A percentile compares a stretch with the other conserved stretches of the same genome.
These are phyloP conservation scores for Collybia sordida DNA, from an alignment of 768 basidiomycete genomes.

Conservation along the genomic window DNA sequence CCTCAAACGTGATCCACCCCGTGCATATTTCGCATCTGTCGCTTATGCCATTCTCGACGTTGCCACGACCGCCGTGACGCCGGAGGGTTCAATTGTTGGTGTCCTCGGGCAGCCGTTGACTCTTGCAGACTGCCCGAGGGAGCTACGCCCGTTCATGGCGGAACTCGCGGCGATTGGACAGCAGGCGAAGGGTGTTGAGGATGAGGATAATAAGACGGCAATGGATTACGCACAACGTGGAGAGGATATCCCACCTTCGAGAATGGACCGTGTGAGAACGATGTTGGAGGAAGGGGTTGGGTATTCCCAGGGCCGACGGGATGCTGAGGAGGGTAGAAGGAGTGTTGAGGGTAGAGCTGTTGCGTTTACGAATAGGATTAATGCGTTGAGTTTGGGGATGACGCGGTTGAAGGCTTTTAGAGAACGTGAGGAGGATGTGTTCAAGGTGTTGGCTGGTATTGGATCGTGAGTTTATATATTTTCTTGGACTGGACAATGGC, in stretches of 20 bases:
- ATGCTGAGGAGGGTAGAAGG: constrained; percentile 34
- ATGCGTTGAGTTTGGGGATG: constrained; percentile 70
- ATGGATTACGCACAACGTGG: constrained; percentile 39
- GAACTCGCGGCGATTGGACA: constrained; percentile 59
- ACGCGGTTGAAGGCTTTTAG: constrained; percentile 70
- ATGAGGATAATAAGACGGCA: constrained; percentile 53
- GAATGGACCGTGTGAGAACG: constrained; percentile 56
- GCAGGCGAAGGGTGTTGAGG: constrained; percentile 46
- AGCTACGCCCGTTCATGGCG: constrained; percentile 67
- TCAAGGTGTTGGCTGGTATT: constrained; percentile 60
- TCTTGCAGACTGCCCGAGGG: constrained; percentile 57
- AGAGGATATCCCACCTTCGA: constrained; percentile 35
- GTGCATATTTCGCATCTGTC: constrained; percentile 81
- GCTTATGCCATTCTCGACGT: constrained; percentile 72
- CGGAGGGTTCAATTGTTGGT: constrained; percentile 52
- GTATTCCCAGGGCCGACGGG: constrained; percentile 23
- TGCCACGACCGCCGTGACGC: constrained; percentile 47
- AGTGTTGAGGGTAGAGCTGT: constrained; percentile 67
- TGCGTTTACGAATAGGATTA: constrained; percentile 75
- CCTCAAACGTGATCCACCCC: constrained; percentile 60
- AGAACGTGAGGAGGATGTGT: constrained; percentile 69
- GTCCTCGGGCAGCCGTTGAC: constrained; percentile 59
- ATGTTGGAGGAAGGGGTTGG: constrained; percentile 65
- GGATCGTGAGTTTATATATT: constrained; percentile 20
- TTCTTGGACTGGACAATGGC: not conserved